phyloP scores from a whole-genome alignment of 179 eudicot species.

The Silene vulgaris region DNA sequence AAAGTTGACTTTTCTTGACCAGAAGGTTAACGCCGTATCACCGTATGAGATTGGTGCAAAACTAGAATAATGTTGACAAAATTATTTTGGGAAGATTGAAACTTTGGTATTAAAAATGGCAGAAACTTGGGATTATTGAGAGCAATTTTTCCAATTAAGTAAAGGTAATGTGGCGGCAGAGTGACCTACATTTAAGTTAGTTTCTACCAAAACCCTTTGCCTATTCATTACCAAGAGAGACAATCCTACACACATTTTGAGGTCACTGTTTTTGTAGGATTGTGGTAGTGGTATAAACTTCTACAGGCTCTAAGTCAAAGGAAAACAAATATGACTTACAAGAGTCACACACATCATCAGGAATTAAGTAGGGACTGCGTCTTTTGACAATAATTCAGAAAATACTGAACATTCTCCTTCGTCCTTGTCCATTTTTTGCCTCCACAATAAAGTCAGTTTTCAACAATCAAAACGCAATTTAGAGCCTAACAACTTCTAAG shows the following conservation, averaged over 20 bases:
- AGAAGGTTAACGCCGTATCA: no score
- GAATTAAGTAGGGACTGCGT: not conserved
- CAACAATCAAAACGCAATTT: constrained; percentile 7
- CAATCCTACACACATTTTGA: not conserved
- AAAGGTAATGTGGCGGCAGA: no score
- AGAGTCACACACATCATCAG: not conserved
- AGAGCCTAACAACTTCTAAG: not conserved
- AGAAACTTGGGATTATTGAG: no score
- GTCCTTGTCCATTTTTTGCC: not conserved
- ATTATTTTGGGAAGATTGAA: no score
- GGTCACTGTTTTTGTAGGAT: not conserved
- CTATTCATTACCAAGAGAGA: not conserved
- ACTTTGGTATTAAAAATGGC: no score
- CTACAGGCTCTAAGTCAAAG: not conserved
- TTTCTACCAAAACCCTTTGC: not conserved
- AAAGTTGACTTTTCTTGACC: no score
- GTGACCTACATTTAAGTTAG: not conserved
- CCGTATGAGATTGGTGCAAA: no score
- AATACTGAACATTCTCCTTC: not conserved
- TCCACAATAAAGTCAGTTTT: constrained; percentile 1
- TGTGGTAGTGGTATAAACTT: not conserved
- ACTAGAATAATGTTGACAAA: no score
- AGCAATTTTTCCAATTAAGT: no score
- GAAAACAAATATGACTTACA: not conserved
- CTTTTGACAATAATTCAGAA: not conserved